Base-by-base conservation (phyloP, 164 flowering plant species). In the Saururus chinensis region DNA sequence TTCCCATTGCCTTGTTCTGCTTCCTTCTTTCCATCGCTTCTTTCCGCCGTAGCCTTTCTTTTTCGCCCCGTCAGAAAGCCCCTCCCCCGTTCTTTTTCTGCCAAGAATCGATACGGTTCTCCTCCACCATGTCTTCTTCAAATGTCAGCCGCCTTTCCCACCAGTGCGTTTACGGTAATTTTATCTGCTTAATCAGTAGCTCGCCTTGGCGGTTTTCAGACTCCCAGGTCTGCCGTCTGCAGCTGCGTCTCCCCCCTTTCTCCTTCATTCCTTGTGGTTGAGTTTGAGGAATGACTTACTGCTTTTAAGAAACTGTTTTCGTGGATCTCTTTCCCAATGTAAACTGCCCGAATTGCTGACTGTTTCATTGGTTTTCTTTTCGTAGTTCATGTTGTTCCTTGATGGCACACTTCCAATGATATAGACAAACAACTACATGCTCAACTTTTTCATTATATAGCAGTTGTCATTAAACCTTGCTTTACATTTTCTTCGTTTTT, bases 111-210 rank as follows among this genome's bases (percentile, higher is more conserved):
- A 30, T 55, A 24, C 58, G 58, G 35, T 21, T 24, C 58, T 55
- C 58, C 4, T 55, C 58, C 7, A 7, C 58, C 58, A 55, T 55
- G 58, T 35, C 58, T 24, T 55, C 58, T 19, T 55, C 58, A 23
- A 35, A 55, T 30, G 57, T 55, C 35, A 55, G 19, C 35, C 58
- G 30, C 17, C 58, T 55, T 35, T 55, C 57, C 57, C 57, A 54
- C 25, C 57, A 54, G 14, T 54, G 57, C 30, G 57, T 22, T 54
- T 54, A 54, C 25, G 57, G 57, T 54, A 22, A 22, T 22, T 2
- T 8, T 41, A 0, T n/a, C 21, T 54, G 21, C 21, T 54, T 54
- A 16, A 12, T 54, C 25, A 4, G 0, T 54, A 0, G 13, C 21
- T 20, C 14, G 8, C 21, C 25, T 54, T n/a, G n/a, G n/a, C n/a